Conservation (phyloP, 2,329 filamentous ascomycete species). For the Magnaporthiopsis poae region DNA sequence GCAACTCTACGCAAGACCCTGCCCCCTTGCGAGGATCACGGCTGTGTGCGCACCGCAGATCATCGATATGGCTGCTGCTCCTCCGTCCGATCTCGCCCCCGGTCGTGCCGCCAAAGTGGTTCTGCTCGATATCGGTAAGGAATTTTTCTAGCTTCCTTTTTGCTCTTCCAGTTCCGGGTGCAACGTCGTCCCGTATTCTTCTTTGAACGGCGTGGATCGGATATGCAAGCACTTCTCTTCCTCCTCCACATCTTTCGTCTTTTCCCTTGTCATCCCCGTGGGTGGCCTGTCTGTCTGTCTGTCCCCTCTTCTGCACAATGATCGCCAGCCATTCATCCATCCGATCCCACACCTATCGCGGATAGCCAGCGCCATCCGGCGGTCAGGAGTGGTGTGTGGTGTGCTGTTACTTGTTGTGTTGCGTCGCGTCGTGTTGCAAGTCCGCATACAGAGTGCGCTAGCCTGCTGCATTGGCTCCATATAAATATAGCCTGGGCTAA, state of each 20-base stretch:
- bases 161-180: neutral
- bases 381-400: neutral
- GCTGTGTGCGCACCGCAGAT: conserved; percentile 1
- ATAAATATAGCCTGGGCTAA: conserved; percentile 29
- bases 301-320: neutral
- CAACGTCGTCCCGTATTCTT: neutral
- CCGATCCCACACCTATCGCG: conserved; percentile 14
- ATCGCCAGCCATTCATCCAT: neutral
- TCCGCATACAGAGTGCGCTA: conserved; percentile 1
- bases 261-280: too few relatives aligned
- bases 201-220: neutral
- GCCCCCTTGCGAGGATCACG: neutral
- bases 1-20: neutral
- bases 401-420: neutral
- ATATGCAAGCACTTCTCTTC: neutral
- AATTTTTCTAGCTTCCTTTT: neutral
- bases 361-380: conserved; percentile 12
- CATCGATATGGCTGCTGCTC: conserved; percentile 1
- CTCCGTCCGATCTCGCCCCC: neutral
- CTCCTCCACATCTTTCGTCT: neutral
- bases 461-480: neutral
- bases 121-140: conserved; percentile 49
- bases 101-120: conserved; percentile 31
- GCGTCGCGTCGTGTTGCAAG: neutral
- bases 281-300: neutral